These are phyloP conservation scores for Phytophthora rubi DNA, from an alignment of 352 stramenopile species.

Conservation along the genomic window DNA sequence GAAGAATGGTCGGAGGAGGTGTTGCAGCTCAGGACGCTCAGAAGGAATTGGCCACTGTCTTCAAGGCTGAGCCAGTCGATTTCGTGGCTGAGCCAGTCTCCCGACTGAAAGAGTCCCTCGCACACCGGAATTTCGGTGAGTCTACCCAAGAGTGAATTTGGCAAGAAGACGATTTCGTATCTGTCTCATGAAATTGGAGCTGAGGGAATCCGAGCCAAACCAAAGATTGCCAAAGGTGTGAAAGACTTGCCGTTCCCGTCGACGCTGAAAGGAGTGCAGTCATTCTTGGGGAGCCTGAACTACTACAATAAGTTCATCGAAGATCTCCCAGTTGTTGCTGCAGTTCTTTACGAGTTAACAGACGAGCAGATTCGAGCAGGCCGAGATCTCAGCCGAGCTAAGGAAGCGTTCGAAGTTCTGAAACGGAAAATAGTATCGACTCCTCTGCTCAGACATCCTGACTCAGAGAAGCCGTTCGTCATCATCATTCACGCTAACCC, in stretches of 20 bases:
- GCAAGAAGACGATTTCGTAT: background rate
- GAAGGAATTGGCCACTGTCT: no score
- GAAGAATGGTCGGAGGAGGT: no score
- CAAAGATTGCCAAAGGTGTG: background rate
- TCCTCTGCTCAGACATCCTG: background rate
- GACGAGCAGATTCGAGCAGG: background rate
- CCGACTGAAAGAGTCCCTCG: no score
- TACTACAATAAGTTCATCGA: slow-evolving; percentile 9
- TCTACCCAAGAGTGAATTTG: background rate
- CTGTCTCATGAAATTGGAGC: background rate
- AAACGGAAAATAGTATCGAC: background rate
- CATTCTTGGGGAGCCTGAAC: background rate
- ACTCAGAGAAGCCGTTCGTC: background rate
- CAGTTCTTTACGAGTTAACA: background rate
- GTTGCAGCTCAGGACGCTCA: no score
- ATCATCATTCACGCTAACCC: slow-evolving; percentile 1
- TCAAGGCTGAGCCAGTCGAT: no score
- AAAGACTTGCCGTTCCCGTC: background rate
- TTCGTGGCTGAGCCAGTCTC: no score
- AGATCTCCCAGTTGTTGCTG: background rate
- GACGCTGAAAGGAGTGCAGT: background rate
- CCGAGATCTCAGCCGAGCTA: background rate
- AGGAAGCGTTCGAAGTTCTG: slow-evolving; percentile 1
- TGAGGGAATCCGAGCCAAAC: background rate
- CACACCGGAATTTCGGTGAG: background rate